Conservation (phyloP, 371 early-diverging fungal species). For the Mucor mucedo region DNA sequence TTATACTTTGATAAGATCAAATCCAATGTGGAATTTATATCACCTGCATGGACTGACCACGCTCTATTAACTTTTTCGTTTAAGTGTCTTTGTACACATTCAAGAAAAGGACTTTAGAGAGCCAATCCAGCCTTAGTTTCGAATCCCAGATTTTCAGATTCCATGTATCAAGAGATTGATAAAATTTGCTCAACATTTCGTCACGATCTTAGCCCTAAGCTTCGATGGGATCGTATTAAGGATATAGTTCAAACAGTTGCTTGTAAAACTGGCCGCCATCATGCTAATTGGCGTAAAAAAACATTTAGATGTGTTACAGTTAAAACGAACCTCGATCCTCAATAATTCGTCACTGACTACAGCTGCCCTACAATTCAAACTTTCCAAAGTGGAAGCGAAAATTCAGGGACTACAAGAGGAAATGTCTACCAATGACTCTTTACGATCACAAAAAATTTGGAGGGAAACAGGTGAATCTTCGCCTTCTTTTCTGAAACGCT, state of each 20-base stretch:
- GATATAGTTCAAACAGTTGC: not conserved
- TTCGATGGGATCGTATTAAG: slow-evolving; percentile 1
- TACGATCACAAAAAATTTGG: slow-evolving; percentile 5
- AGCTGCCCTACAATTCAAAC: too few species aligned
- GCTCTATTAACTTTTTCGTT: not conserved
- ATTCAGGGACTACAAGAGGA: slow-evolving; percentile 11
- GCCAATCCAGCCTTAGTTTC: not conserved
- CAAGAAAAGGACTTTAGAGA: not conserved
- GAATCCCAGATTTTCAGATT: not conserved
- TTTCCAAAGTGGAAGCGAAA: not conserved
- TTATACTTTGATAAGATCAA: too few species aligned
- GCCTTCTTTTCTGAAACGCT: slow-evolving; percentile 9
- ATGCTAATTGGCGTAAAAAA: not conserved
- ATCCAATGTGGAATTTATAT: slow-evolving; percentile 2
- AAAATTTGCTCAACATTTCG: not conserved
- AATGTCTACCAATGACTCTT: not conserved
- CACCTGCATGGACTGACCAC: slow-evolving; percentile 14
- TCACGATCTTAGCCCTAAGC: not conserved
- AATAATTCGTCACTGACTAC: not conserved
- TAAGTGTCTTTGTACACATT: not conserved
- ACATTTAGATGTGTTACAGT: not conserved
- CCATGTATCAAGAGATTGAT: not conserved
- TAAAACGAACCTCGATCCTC: not conserved
- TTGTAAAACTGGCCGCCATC: not conserved
- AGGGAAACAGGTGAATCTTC: slow-evolving; percentile 15